Conservation (phyloP, 371 early-diverging fungal species). For the Mycotypha africana region DNA sequence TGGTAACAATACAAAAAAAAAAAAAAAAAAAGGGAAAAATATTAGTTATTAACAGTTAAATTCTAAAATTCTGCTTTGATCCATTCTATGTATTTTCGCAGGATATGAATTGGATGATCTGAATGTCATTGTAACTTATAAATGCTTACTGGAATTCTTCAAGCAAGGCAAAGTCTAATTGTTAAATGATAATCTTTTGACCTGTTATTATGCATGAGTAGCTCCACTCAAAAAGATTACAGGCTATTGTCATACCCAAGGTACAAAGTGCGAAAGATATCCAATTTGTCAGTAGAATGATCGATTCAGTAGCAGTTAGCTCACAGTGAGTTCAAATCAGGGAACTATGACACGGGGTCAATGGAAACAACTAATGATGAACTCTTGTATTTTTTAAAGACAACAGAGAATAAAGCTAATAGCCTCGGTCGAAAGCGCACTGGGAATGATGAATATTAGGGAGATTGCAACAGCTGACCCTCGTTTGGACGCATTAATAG, state of each 20-base stretch:
- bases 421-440: constrained; percentile 84
- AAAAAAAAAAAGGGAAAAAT: too few relatives aligned
- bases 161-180: too few relatives aligned
- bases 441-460: constrained; percentile 78
- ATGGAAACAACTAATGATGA: too few relatives aligned
- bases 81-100: too few relatives aligned
- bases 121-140: constrained; percentile 61
- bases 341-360: too few relatives aligned
- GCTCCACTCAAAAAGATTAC: constrained; percentile 67
- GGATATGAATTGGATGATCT: constrained; percentile 79
- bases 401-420: constrained; percentile 70
- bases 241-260: constrained; percentile 88
- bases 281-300: constrained; percentile 72
- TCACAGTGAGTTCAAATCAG: constrained; percentile 59
- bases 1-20: constrained; percentile 44
- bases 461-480: constrained; percentile 73
- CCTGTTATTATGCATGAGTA: too few relatives aligned
- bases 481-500: constrained; percentile 71
- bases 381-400: too few relatives aligned
- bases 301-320: constrained; percentile 70
- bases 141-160: too few relatives aligned
- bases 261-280: constrained; percentile 79
- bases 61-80: too few relatives aligned
- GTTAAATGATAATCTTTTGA: too few relatives aligned
- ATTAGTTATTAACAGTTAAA: too few relatives aligned